Base-by-base conservation (phyloP, 257 asterid species). In the Vinca minor region DNA sequence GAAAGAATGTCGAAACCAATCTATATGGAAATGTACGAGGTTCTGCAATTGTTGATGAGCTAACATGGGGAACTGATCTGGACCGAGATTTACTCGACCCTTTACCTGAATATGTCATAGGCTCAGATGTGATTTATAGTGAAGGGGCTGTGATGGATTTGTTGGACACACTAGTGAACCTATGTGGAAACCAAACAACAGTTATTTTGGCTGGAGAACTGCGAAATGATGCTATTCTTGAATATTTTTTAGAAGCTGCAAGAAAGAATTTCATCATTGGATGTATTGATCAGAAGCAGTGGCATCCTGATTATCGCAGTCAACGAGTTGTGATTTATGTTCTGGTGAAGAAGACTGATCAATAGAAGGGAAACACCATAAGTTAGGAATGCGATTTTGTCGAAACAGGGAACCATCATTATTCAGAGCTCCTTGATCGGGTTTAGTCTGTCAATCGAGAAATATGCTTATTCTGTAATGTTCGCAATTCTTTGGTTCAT, bases 291-390 rank as follows among this genome's bases (percentile, higher is more conserved):
- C 81, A 75, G 63, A 81, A 74, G 46, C 88, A 86, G 54, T 88
- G 95, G 94, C 96, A 91, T 82, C 94, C 94, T 15, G 98, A 91
- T 68, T 91, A 78, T 59, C 32, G 84, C 85, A 88, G 86, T 63
- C 76, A 80, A 14, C 94, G 98, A 2, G 94, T 88, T 34, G 94
- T 76, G 39, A 73, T 88, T 62, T 86, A 86, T 65, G 83, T 86
- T 71, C 64, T 91, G 81, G 87, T 78, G 60, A 90, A 85, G 86
- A 85, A n/a, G 80, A 78, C 71, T 77, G 66, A 47, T 32, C 15
- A 17, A 29, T 28, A 26, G 20, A 15, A 15, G 14, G 21, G 49
- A 15, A 44, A 44, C 20, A 2, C n/a, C n/a, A n/a, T n/a, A n/a
- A n/a, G n/a, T n/a, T n/a, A n/a, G n/a, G n/a, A n/a, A n/a, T n/a